Base-by-base conservation (phyloP, 495 filamentous ascomycete species). In the Hypoxylon cercidicola region DNA sequence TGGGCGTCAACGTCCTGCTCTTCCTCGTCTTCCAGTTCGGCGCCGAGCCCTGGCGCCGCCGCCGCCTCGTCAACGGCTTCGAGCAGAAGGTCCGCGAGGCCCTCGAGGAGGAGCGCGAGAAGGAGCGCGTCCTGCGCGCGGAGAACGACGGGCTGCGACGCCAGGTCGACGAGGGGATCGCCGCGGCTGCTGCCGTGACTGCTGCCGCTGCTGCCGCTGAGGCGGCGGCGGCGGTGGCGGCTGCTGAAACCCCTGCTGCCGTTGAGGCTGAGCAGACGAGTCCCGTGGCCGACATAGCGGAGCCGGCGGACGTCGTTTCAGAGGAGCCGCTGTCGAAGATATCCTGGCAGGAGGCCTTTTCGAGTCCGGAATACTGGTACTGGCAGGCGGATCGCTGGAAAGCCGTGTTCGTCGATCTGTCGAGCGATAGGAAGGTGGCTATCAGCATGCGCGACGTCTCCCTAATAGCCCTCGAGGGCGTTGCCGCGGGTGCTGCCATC, bases 1-100 rank as follows among this genome's bases (percentile, higher is more conserved):
- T 99, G 95, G 93, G 95, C 6, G 84, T 98, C 41, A 99, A 99
- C 69, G 89, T 98, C 2, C 75, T 98, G 37, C 73, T 99, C 37
- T 93, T 99, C 74, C 74, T 99, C 41, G 84, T 93, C 44, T 88
- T 96, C 70, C 91, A 98, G 78, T 88, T 96, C 68, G 88, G 91
- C n/a, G 87, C 97, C 45, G 95, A 99, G 80, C 95, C 95, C 7
- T 97, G 93, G 93, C 87, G 92, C 59, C 81, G 95, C 64, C 83
- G 80, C 64, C 76, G 93, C 64, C 81, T 99, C 55, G 90, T 97
- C 28, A 84, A 84, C 60, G 92, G 90, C 12, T 91, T 99, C 44
- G 87, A 87, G 55, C 88, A 89, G 69, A 73, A 74, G 45, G 80
- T 82, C 21, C 71, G 76, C 58, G 71, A 71, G 18, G 90, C 92